These are phyloP conservation scores for Gossypium stocksii DNA, from an alignment of 345 rosid genomes.

Conservation along the genomic window DNA sequence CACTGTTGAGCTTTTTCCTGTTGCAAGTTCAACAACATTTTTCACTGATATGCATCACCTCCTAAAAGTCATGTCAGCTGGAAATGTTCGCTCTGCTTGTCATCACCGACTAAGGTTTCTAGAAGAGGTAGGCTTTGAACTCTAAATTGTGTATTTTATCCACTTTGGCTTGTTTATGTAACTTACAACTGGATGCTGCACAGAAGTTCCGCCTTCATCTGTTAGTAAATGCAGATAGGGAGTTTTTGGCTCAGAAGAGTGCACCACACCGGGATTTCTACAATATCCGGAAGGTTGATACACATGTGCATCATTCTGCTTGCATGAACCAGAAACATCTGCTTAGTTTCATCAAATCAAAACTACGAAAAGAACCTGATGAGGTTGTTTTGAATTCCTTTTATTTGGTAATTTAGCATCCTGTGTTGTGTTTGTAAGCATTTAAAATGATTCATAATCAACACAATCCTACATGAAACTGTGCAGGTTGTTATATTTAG, in stretches of 20 bases:
- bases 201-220: conserved; percentile 57
- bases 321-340: conserved; percentile 63
- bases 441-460: not conserved
- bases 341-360: conserved; percentile 46
- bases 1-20: conserved; percentile 42
- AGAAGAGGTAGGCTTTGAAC: conserved; percentile 35
- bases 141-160: not conserved
- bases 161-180: conserved; percentile 10
- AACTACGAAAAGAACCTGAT: conserved; percentile 48
- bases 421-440: not conserved
- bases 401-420: not conserved
- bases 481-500: conserved; percentile 53
- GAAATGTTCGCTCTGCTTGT: conserved; percentile 50
- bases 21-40: conserved; percentile 40
- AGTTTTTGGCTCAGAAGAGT: conserved; percentile 50
- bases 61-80: conserved; percentile 37
- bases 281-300: conserved; percentile 54
- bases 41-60: conserved; percentile 53
- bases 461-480: not conserved
- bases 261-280: conserved; percentile 61
- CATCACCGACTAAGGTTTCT: conserved; percentile 47
- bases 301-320: conserved; percentile 55
- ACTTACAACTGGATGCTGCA: conserved; percentile 21
- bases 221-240: conserved; percentile 45
- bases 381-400: conserved; percentile 30